Conservation (phyloP, 2,329 filamentous ascomycete species). For the Colletotrichum sp. region DNA sequence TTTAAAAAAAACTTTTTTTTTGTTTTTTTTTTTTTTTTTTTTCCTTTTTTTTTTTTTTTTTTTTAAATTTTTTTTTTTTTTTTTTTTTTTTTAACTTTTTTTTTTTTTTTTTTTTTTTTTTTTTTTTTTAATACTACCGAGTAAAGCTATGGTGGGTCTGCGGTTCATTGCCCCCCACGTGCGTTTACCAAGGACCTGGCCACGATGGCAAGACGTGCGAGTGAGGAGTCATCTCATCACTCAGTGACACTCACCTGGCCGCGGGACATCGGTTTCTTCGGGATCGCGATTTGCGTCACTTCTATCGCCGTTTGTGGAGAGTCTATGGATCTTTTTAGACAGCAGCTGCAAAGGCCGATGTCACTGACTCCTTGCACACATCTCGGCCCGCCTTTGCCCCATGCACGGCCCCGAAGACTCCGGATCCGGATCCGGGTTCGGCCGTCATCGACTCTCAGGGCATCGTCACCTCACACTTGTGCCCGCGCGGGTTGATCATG, state of each 20-base stretch:
- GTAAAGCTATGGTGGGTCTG: neutral
- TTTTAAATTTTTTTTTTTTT: no score
- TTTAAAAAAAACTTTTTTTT: no score
- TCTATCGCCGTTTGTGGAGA: neutral
- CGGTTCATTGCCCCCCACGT: neutral
- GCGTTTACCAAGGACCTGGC: neutral
- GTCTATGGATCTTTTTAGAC: neutral
- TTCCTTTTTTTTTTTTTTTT: no score
- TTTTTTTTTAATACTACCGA: neutral
- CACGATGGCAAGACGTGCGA: neutral
- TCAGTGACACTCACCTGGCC: neutral
- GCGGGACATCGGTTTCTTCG: neutral
- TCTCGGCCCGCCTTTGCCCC: neutral
- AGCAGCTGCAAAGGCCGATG: neutral
- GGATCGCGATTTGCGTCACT: neutral
- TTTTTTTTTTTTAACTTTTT: no score
- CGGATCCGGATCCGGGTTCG: neutral
- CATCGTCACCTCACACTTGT: constrained; percentile 32
- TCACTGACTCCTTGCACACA: neutral
- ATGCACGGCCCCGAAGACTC: neutral
- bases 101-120: no score
- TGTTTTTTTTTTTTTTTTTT: no score
- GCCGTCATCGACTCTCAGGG: neutral
- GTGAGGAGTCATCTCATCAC: neutral
- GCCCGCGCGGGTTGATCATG: constrained; percentile 32